Conservation (phyloP, 2,329 filamentous ascomycete species). For the Seiridium unicorne region DNA sequence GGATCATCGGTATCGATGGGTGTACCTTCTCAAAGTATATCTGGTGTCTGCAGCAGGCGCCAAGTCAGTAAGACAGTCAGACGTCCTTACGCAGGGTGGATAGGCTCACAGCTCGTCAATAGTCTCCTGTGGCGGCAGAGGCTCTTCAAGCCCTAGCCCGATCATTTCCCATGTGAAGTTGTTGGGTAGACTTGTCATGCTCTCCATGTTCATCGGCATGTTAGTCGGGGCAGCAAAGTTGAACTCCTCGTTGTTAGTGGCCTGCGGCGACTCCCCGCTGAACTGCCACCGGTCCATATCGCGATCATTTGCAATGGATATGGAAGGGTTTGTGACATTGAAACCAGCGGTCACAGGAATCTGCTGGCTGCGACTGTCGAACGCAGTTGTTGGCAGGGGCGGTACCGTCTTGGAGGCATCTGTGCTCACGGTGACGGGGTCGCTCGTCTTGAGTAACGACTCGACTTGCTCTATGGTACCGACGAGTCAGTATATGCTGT, state of each 20-base stretch:
- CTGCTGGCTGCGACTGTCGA: constrained; percentile 32
- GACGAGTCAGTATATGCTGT: constrained; percentile 3
- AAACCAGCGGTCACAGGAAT: constrained; percentile 35
- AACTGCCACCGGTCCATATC: constrained; percentile 57
- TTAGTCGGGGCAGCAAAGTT: constrained; percentile 46
- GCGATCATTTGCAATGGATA: constrained; percentile 44
- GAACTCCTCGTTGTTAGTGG: constrained; percentile 53
- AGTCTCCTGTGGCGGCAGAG: constrained; percentile 56
- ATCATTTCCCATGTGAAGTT: constrained; percentile 80
- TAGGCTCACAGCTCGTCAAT: constrained; percentile 77
- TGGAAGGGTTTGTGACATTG: constrained; percentile 42
- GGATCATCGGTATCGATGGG: constrained; percentile 82
- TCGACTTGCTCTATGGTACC: constrained; percentile 77
- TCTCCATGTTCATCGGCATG: constrained; percentile 48
- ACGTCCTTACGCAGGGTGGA: not conserved
- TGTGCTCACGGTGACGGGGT: constrained; percentile 39
- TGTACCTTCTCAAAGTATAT: constrained; percentile 92
- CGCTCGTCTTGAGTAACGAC: constrained; percentile 81
- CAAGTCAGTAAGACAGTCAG: constrained; percentile 13
- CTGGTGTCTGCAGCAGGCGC: constrained; percentile 55
- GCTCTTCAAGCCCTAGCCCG: constrained; percentile 57
- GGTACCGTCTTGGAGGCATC: constrained; percentile 31
- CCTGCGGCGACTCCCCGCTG: constrained; percentile 51
- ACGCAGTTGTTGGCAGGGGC: constrained; percentile 13
- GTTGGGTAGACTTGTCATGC: constrained; percentile 46